Percentiles rank a stretch among this genome's conserved stretches.
phyloP scores from a whole-genome alignment of 495 filamentous ascomycete genomes.

The Aspergillus biplanus region DNA sequence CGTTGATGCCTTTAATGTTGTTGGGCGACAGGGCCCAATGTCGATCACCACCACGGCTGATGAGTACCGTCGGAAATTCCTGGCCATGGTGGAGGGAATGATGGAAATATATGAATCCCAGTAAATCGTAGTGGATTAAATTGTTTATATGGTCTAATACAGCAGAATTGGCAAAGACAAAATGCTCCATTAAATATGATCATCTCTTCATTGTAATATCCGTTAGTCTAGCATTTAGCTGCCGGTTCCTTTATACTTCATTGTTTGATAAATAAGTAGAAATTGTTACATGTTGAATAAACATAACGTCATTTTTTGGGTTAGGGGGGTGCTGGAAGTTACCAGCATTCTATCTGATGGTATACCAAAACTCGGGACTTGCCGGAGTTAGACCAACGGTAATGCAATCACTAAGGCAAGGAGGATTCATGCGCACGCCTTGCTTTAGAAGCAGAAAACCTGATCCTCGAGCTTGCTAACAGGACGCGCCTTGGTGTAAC shows the following conservation, averaged over 20 bases:
- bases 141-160: neutral
- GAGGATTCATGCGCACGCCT: neutral
- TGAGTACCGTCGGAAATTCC: constrained; percentile 67
- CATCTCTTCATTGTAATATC: neutral
- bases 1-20: constrained; percentile 61
- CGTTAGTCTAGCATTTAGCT: neutral
- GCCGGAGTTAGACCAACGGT: neutral
- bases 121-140: neutral
- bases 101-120: constrained; percentile 50
- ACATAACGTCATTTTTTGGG: neutral
- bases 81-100: constrained; percentile 61
- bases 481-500: constrained; percentile 86
- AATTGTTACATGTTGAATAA: constrained; percentile 1
- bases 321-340: neutral
- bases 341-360: neutral
- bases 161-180: no score
- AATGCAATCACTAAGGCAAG: constrained; percentile 1
- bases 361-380: neutral
- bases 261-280: neutral
- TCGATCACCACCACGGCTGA: constrained; percentile 67
- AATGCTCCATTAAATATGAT: no score
- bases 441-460: constrained; percentile 90
- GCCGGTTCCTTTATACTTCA: neutral
- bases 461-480: constrained; percentile 98
- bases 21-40: constrained; percentile 64